Percentiles rank a stretch among this genome's conserved stretches.
These are phyloP conservation scores for Corniculantispora saksenae DNA, from an alignment of 2,329 filamentous ascomycete genomes.

Conservation along the genomic window DNA sequence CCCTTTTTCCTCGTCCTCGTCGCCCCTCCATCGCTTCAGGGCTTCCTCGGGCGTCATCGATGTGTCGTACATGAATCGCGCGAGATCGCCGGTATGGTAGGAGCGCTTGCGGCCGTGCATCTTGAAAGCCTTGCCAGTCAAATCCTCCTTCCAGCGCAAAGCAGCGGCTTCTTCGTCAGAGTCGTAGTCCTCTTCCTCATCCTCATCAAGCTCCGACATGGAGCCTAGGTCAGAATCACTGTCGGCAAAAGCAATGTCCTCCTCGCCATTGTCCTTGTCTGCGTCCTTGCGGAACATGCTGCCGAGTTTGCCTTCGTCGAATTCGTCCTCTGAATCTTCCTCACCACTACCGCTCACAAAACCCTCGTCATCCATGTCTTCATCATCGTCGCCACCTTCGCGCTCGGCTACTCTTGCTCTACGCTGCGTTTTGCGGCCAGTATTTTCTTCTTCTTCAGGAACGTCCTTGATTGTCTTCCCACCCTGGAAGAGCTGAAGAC, in stretches of 20 bases:
- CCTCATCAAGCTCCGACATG: slow-evolving; percentile 61
- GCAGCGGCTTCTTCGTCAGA: slow-evolving; percentile 71
- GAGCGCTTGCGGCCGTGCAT: slow-evolving; percentile 70
- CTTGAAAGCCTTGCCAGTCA: slow-evolving; percentile 71
- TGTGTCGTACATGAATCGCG: slow-evolving; percentile 85
- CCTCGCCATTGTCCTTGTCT: slow-evolving; percentile 57
- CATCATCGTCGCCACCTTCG: slow-evolving; percentile 61
- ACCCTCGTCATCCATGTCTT: slow-evolving; percentile 57
- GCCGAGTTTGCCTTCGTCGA: slow-evolving; percentile 60
- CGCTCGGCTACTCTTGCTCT: slow-evolving; percentile 58
- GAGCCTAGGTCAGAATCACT: slow-evolving; percentile 96
- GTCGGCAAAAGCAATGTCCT: slow-evolving; percentile 87
- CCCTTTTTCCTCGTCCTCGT: slow-evolving; percentile 55
- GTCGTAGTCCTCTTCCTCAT: slow-evolving; percentile 50
- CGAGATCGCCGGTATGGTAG: slow-evolving; percentile 80
- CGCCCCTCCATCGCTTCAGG: slow-evolving; percentile 76
- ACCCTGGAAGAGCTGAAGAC: slow-evolving; percentile 82
- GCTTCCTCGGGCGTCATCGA: slow-evolving; percentile 74
- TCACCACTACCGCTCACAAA: slow-evolving; percentile 54
- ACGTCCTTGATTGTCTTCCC: slow-evolving; percentile 67
- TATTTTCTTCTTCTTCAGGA: slow-evolving; percentile 51
- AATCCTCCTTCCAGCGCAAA: slow-evolving; percentile 84
- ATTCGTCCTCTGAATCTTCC: slow-evolving; percentile 57
- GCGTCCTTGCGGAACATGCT: slow-evolving; percentile 58
- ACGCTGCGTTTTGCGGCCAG: slow-evolving; percentile 61